These are phyloP conservation scores for Neurospora pannonica DNA, from an alignment of 495 filamentous ascomycete species.

Conservation along the genomic window DNA sequence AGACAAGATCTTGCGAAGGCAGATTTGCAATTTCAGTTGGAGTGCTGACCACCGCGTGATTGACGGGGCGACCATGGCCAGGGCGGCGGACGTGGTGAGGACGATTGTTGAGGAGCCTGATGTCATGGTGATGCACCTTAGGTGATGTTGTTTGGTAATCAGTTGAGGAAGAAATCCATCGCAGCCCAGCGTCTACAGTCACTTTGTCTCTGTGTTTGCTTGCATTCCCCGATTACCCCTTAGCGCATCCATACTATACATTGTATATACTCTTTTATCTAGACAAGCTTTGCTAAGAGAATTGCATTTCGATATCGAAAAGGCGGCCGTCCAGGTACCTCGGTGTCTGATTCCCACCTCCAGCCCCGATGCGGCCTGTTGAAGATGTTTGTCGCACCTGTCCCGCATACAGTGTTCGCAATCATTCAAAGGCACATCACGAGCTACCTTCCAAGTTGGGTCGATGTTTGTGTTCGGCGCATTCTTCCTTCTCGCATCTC, in stretches of 20 bases:
- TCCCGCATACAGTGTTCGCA: not conserved
- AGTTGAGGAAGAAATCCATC: not conserved
- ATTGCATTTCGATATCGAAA: not conserved
- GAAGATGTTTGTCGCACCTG: not conserved
- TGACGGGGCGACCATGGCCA: constrained; percentile 88
- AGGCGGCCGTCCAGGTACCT: not conserved
- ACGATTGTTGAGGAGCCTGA: constrained; percentile 73
- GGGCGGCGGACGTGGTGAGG: constrained; percentile 72
- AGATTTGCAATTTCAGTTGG: constrained; percentile 85
- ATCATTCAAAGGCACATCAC: not conserved
- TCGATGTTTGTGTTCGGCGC: not conserved
- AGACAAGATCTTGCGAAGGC: constrained; percentile 48
- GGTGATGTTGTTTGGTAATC: constrained; percentile 13
- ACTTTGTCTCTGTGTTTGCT: not conserved
- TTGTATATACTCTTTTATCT: not conserved
- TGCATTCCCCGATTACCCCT: not conserved
- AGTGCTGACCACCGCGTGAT: constrained; percentile 92
- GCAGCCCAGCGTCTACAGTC: not conserved
- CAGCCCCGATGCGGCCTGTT: not conserved
- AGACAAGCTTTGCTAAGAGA: not conserved
- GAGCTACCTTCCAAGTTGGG: not conserved
- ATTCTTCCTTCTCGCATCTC: not conserved
- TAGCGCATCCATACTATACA: not conserved
- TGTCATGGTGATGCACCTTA: constrained; percentile 62
- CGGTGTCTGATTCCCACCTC: not conserved